phyloP scores from a whole-genome alignment of 73 alveolate genomes.

The Paramecium pentaurelia region DNA sequence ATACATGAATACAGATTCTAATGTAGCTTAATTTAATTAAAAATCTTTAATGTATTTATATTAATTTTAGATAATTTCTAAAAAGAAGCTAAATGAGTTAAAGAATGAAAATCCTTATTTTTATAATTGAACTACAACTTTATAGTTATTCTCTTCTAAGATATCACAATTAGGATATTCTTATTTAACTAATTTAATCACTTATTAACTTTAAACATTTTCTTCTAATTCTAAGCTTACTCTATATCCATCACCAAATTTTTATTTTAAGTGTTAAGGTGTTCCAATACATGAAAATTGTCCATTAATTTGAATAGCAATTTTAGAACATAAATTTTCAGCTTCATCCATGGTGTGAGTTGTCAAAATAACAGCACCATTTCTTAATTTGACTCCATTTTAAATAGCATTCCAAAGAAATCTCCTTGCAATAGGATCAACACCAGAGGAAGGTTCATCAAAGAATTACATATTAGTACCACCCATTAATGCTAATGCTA shows the following conservation, averaged over 20 bases:
- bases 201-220: neutral
- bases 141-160: neutral
- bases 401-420: constrained; percentile 63
- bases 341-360: constrained; percentile 73
- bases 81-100: neutral
- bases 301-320: constrained; percentile 87
- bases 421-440: constrained; percentile 78
- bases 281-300: constrained; percentile 79
- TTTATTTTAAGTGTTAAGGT: constrained; percentile 72
- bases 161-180: neutral
- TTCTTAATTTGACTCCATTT: constrained; percentile 45
- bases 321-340: constrained; percentile 83
- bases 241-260: constrained; percentile 86
- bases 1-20: constrained; percentile 5
- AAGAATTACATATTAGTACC: constrained; percentile 70
- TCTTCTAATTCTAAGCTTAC: constrained; percentile 64
- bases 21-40: neutral
- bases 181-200: neutral
- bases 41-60: neutral
- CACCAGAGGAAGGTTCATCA: constrained; percentile 84
- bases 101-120: constrained; percentile 5
- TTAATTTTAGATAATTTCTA: neutral
- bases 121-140: neutral
- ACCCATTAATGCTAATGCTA: constrained; percentile 79
- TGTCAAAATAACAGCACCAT: constrained; percentile 57